phyloP scores from a whole-genome alignment of 108 stramenopile genomes.

The Thalassiosira profunda region DNA sequence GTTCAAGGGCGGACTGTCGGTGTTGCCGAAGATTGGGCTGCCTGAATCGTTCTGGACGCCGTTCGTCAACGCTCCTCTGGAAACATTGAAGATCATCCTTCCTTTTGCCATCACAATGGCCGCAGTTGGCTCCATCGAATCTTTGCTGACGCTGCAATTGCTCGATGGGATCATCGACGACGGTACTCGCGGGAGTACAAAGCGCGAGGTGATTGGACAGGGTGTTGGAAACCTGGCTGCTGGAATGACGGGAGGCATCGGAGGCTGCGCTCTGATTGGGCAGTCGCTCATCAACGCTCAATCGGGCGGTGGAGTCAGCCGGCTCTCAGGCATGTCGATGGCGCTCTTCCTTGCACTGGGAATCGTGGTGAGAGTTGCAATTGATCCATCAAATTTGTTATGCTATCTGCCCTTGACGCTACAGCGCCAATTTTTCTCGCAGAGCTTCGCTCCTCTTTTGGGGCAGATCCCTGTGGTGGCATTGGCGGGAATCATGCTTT shows the following conservation, averaged over 20 bases:
- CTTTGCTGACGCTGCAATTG: constrained; percentile 78
- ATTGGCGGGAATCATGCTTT: constrained; percentile 80
- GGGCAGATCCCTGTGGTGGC: constrained; percentile 72
- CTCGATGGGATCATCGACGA: constrained; percentile 82
- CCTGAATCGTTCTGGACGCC: constrained; percentile 47
- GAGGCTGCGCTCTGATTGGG: constrained; percentile 87
- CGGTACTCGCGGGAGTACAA: constrained; percentile 74
- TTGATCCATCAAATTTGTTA: not conserved
- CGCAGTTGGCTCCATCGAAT: constrained; percentile 76
- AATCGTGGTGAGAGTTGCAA: constrained; percentile 63
- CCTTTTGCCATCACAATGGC: constrained; percentile 85
- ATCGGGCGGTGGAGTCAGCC: constrained; percentile 69
- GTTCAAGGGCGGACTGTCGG: constrained; percentile 71
- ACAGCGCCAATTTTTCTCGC: no score
- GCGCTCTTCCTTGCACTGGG: constrained; percentile 71
- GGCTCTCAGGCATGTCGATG: constrained; percentile 79
- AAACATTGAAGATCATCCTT: constrained; percentile 56
- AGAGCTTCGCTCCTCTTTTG: constrained; percentile 67
- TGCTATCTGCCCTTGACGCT: no score
- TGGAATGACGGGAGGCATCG: constrained; percentile 82
- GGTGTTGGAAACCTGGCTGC: constrained; percentile 73
- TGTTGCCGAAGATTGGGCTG: constrained; percentile 67
- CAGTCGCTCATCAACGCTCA: constrained; percentile 85
- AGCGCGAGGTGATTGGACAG: constrained; percentile 70
- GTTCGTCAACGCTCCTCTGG: constrained; percentile 51